Conservation (phyloP, 768 basidiomycete genomes). For the Kwoniella shandongensis region DNA sequence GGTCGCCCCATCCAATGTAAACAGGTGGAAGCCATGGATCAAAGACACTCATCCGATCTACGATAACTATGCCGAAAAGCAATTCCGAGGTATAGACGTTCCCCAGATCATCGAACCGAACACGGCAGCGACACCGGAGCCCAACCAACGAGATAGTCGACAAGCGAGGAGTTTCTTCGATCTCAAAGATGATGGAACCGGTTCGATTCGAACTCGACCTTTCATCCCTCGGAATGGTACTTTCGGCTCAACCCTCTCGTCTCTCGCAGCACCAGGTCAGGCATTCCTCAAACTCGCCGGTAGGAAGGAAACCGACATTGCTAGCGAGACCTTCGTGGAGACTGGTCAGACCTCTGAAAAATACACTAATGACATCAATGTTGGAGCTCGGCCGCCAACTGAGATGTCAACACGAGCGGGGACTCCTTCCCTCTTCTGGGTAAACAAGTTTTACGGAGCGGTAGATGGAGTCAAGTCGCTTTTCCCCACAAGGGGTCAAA, state of each 20-base stretch:
- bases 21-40: conserved; percentile 21
- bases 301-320: conserved; percentile 4
- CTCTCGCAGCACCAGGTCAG: conserved; percentile 43
- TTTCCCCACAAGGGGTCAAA: conserved; percentile 36
- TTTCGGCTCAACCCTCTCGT: conserved; percentile 33
- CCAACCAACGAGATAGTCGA: neutral
- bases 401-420: neutral
- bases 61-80: conserved; percentile 38
- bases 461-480: conserved; percentile 23
- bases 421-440: conserved; percentile 40
- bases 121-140: too few species aligned
- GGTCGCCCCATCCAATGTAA: neutral
- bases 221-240: conserved; percentile 28
- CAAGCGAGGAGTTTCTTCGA: conserved; percentile 25
- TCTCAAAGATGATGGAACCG: conserved; percentile 8
- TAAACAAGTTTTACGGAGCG: conserved; percentile 32
- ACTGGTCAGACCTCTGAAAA: conserved; percentile 29
- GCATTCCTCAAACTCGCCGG: conserved; percentile 38
- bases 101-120: conserved; percentile 15
- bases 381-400: neutral
- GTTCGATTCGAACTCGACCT: conserved; percentile 4
- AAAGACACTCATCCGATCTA: conserved; percentile 36
- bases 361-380: conserved; percentile 19
- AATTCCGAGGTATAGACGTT: conserved; percentile 29
- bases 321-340: conserved; percentile 22